Conservation (phyloP, 2,329 filamentous ascomycete species). For the Scopulariopsis brevicaulis region DNA sequence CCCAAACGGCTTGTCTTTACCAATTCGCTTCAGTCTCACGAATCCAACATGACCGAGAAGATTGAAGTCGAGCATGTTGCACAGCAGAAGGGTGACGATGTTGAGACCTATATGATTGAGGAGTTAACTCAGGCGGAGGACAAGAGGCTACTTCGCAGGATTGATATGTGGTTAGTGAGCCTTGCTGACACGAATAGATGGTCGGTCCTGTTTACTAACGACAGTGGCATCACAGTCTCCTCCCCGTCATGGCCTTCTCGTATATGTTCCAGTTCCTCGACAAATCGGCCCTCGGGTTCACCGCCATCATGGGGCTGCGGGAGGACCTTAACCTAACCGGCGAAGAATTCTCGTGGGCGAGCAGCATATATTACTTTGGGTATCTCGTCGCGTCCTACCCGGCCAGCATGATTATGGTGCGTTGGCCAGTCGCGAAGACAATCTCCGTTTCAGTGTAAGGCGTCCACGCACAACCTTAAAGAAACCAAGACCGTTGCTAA, state of each 20-base stretch:
- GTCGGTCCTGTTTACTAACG: background rate
- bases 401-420: constrained; percentile 10
- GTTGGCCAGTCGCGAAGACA: constrained; percentile 12
- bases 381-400: constrained; percentile 22
- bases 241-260: constrained; percentile 37
- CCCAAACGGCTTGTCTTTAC: background rate
- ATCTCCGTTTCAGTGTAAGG: constrained; percentile 10
- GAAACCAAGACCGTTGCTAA: no score
- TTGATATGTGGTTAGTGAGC: constrained; percentile 42
- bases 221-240: constrained; percentile 20
- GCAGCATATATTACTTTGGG: constrained; percentile 35
- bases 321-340: constrained; percentile 31
- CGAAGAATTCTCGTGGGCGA: constrained; percentile 35
- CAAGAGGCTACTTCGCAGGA: constrained; percentile 43
- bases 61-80: background rate
- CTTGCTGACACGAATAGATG: background rate
- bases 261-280: constrained; percentile 52
- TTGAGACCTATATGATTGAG: background rate
- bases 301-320: constrained; percentile 35
- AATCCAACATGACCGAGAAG: background rate
- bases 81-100: background rate
- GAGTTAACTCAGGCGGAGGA: constrained; percentile 17
- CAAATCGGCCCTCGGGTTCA: constrained; percentile 43
- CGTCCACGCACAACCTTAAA: no score
- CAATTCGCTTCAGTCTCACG: background rate